These are phyloP conservation scores for Isatis lusitanica DNA, from an alignment of 441 rosid genomes.

Conservation along the genomic window DNA sequence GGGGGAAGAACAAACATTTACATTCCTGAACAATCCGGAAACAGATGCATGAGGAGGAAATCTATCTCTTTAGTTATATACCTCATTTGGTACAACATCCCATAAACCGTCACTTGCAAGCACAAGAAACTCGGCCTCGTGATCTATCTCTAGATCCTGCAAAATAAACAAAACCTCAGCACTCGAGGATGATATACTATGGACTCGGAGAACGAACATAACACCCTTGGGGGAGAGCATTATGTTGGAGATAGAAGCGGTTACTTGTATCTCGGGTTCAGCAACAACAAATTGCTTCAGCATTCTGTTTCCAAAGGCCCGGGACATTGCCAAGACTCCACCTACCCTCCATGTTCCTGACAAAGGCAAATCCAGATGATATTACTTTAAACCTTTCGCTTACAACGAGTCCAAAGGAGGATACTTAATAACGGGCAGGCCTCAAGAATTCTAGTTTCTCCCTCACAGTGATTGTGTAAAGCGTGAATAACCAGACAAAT, in stretches of 20 bases:
- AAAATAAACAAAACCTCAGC: conserved; percentile 24
- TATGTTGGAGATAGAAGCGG: conserved; percentile 18
- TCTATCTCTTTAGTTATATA: conserved; percentile 30
- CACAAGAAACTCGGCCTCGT: conserved; percentile 78
- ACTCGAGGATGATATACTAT: conserved; percentile 1
- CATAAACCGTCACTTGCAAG: conserved; percentile 97
- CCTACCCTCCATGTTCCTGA: conserved; percentile 99
- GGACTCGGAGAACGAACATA: neutral
- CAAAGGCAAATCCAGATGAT: conserved; percentile 25
- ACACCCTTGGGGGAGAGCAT: neutral
- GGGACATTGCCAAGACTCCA: conserved; percentile 94
- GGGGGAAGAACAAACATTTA: neutral
- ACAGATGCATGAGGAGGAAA: neutral
- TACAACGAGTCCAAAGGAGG: conserved; percentile 16
- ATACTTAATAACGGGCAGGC: neutral
- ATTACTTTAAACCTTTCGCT: conserved; percentile 25
- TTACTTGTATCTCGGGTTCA: conserved; percentile 98
- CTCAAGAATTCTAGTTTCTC: neutral
- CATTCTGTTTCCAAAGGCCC: conserved; percentile 99
- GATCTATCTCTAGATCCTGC: conserved; percentile 77
- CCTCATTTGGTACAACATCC: conserved; percentile 98
- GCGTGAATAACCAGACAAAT: neutral
- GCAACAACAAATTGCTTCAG: conserved; percentile 96
- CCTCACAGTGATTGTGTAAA: neutral
- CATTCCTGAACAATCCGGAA: neutral